A percentile compares a stretch with the other conserved stretches of the same genome.
phyloP scores from a whole-genome alignment of 2,329 filamentous ascomycete species.

The Colletotrichum sidae region DNA sequence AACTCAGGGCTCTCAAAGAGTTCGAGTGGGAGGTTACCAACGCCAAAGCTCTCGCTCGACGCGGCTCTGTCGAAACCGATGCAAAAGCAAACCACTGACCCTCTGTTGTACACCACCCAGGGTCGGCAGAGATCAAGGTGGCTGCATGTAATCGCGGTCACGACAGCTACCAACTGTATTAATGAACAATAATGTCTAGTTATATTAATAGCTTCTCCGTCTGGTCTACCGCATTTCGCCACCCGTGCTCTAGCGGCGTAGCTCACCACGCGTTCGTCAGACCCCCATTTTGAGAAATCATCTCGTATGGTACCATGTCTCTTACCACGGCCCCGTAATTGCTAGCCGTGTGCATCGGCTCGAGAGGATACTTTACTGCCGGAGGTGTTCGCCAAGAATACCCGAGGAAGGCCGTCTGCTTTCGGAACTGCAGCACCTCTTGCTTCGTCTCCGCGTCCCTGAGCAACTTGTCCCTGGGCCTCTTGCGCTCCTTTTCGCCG shows the following conservation, averaged over 20 bases:
- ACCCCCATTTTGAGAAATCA: neutral
- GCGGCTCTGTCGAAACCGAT: neutral
- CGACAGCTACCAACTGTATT: neutral
- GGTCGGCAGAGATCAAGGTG: no score
- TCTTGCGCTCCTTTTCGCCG: slow-evolving; percentile 76
- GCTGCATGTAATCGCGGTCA: no score
- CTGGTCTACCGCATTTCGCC: neutral
- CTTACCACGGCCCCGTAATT: neutral
- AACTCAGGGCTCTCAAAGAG: slow-evolving; percentile 85
- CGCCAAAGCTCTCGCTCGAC: slow-evolving; percentile 57
- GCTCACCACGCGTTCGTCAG: no score
- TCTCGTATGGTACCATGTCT: neutral
- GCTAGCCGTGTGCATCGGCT: neutral
- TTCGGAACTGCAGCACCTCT: slow-evolving; percentile 82
- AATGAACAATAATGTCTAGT: slow-evolving; percentile 30
- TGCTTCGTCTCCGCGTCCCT: slow-evolving; percentile 76
- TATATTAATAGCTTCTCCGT: slow-evolving; percentile 13
- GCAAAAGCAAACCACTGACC: neutral
- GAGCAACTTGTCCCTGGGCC: slow-evolving; percentile 86
- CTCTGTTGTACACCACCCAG: no score
- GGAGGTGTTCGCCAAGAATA: slow-evolving; percentile 80
- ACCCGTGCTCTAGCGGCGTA: no score
- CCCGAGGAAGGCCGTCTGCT: slow-evolving; percentile 85
- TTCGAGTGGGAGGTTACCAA: slow-evolving; percentile 93
- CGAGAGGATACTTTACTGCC: neutral